Evolutionary conservation across 768 basidiomycete genomes (phyloP).

Genomic region (Daedaleopsis nitida): DNA sequence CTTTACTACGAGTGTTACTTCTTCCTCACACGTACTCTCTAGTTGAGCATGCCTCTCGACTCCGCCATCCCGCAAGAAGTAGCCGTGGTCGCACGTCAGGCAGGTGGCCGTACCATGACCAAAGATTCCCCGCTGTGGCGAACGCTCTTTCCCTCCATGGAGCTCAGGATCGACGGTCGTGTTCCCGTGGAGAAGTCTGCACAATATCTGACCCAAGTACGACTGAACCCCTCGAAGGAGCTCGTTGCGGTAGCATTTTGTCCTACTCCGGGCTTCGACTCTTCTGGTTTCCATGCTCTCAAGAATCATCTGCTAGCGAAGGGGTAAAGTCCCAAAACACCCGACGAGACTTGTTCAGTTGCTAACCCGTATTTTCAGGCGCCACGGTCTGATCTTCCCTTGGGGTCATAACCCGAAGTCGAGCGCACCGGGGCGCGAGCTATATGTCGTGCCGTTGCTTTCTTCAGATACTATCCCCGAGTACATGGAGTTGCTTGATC

Average conservation of each 20-base stretch:
- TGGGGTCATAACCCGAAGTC: slow-evolving; percentile 81
- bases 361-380: slow-evolving; percentile 47
- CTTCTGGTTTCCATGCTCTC: slow-evolving; percentile 56
- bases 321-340: slow-evolving; percentile 52
- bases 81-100: slow-evolving; percentile 68
- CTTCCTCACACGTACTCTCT: slow-evolving; percentile 20
- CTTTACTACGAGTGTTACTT: background rate
- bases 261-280: slow-evolving; percentile 46
- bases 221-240: slow-evolving; percentile 77
- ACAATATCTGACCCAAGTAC: slow-evolving; percentile 77
- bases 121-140: slow-evolving; percentile 68
- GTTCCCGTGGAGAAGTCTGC: slow-evolving; percentile 76
- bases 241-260: slow-evolving; percentile 76
- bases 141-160: slow-evolving; percentile 70
- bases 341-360: slow-evolving; percentile 10
- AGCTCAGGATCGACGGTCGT: slow-evolving; percentile 80
- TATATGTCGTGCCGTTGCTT: slow-evolving; percentile 81
- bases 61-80: slow-evolving; percentile 69
- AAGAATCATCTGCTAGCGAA: slow-evolving; percentile 71
- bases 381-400: slow-evolving; percentile 84
- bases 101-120: slow-evolving; percentile 71
- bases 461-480: slow-evolving; percentile 74
- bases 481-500: slow-evolving; percentile 81
- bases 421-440: slow-evolving; percentile 75
- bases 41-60: slow-evolving; percentile 84